Evolutionary conservation across 169 alveolate genomes (phyloP).

Genomic region (Cryptosporidium andersoni): DNA sequence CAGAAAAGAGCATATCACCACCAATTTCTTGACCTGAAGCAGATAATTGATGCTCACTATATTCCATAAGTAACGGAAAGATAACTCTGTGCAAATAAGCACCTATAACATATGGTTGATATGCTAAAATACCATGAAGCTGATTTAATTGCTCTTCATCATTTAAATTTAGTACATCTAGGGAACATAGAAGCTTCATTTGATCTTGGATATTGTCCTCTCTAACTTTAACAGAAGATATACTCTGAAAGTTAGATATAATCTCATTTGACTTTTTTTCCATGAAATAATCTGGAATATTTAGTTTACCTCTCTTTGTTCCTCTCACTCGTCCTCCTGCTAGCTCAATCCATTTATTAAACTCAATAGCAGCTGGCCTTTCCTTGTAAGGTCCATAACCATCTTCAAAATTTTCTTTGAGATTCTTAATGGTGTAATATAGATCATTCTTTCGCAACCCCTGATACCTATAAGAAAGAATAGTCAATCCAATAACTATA

Average conservation of each 20-base stretch:
- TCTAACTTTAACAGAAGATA: neutral
- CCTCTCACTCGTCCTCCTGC: constrained; percentile 78
- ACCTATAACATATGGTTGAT: constrained; percentile 81
- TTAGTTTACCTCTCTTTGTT: constrained; percentile 74
- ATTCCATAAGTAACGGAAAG: constrained; percentile 84
- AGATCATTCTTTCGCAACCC: constrained; percentile 88
- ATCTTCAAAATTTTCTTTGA: constrained; percentile 39
- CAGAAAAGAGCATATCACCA: constrained; percentile 83
- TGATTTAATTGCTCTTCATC: constrained; percentile 82
- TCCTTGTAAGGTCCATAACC: constrained; percentile 43
- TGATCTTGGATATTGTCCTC: constrained; percentile 3
- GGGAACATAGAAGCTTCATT: constrained; percentile 73
- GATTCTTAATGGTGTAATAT: constrained; percentile 63
- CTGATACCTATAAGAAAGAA: constrained; percentile 85
- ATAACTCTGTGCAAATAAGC: constrained; percentile 80
- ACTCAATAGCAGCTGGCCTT: constrained; percentile 61
- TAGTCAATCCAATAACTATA: constrained; percentile 87
- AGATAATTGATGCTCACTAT: constrained; percentile 85
- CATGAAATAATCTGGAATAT: constrained; percentile 57
- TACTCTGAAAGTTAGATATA: neutral
- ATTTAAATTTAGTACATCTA: constrained; percentile 82
- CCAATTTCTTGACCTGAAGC: constrained; percentile 90
- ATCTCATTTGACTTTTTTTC: constrained; percentile 32
- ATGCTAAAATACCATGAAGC: constrained; percentile 75
- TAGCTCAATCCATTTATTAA: constrained; percentile 71